These are phyloP conservation scores for Chlamydomonas reinhardtii DNA, from an alignment of 163 green algal genomes.

Conservation along the genomic window DNA sequence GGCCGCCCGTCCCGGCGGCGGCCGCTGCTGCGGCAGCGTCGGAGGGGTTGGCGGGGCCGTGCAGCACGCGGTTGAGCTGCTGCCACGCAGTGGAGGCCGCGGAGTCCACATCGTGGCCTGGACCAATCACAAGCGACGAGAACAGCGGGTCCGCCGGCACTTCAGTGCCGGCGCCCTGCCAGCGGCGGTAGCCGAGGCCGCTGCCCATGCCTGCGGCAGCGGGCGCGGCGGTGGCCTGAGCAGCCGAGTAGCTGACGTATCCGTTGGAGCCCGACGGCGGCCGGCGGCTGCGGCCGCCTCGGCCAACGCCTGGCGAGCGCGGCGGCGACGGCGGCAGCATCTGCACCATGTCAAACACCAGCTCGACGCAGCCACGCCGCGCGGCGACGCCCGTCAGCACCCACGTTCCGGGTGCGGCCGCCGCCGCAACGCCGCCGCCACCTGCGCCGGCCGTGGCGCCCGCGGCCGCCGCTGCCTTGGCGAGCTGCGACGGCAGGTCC, in stretches of 20 bases:
- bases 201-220: background rate
- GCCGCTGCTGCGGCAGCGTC: too few relatives aligned
- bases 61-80: too few relatives aligned
- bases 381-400: slow-evolving; percentile 29
- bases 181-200: slow-evolving; percentile 27
- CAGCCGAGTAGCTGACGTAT: background rate
- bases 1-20: too few relatives aligned
- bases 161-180: slow-evolving; percentile 1
- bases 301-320: too few relatives aligned
- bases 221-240: too few relatives aligned
- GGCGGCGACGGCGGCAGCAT: background rate
- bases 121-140: too few relatives aligned
- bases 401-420: background rate
- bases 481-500: slow-evolving; percentile 9
- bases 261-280: background rate
- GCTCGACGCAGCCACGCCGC: slow-evolving; percentile 31
- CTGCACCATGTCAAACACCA: slow-evolving; percentile 43
- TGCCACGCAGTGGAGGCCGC: too few relatives aligned
- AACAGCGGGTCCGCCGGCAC: background rate
- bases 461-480: background rate
- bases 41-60: too few relatives aligned
- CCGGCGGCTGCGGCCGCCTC: too few relatives aligned
- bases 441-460: background rate
- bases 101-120: too few relatives aligned
- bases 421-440: background rate